Evolutionary conservation across 371 early-diverging fungal genomes (phyloP), one percentile per base, ranked within the genome.

Genomic region (Circinella minor): DNA sequence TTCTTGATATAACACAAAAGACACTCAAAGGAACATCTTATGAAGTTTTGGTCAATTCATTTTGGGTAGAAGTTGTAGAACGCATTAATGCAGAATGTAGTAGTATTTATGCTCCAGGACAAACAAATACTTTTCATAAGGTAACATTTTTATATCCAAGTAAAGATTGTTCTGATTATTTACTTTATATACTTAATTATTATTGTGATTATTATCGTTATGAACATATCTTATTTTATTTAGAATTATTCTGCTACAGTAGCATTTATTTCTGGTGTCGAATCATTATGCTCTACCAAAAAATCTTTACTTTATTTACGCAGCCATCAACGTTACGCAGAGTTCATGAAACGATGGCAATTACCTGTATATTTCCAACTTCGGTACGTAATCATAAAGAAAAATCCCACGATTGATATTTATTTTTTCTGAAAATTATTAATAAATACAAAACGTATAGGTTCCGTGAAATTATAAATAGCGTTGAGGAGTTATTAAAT

Each of bases 291-390:
- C 54, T 70, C 75, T 11, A 81, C 85, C 0, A 81, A 74, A 49
- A 76, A 81, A 49, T 82, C 87, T 1, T 68, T 92, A 20, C 54
- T 82, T 2, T 82, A 85, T 48, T 70, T 95, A 46, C 78, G 95
- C 27, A 77, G 73, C 8, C 90, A 90, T 74, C 77, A 86, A 3
- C 74, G 77, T 3, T 93, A 93, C 63, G 72, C 82, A 11, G 90
- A 90, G 6, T 92, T 93, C 69, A 88, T 93, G 86, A 91, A 87
- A 65, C 79, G 86, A 65, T 93, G 93, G 93, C 91, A 94, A 60
- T 77, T 93, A 0, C 75, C 85, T 0, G 88, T 92, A 2, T 95
- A 95, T 66, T 94, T 90, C 68, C 91, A 90, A 71, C 77, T 93
- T 8, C 74, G 93, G 82, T 89, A 77, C 27, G 27, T 27, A 27